Percentiles rank a stretch among this genome's conserved stretches.
Conservation (phyloP, 148 eudicot genomes). For the Heliosperma pusillum region DNA sequence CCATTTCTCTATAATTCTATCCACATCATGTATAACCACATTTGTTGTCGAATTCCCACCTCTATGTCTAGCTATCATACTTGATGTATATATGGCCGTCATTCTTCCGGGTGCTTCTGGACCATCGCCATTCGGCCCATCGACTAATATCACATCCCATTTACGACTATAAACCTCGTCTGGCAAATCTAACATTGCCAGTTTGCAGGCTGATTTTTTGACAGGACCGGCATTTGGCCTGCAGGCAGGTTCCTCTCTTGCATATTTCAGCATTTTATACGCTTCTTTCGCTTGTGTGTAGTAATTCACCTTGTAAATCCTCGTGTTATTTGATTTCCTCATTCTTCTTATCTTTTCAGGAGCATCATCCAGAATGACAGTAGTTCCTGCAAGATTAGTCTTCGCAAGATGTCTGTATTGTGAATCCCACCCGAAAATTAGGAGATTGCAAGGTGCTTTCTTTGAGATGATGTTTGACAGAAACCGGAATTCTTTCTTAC, state of each 20-base stretch:
- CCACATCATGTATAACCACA: conserved; percentile 79
- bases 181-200: conserved; percentile 58
- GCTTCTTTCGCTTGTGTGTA: conserved; percentile 67
- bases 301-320: conserved; percentile 45
- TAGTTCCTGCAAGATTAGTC: conserved; percentile 56
- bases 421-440: conserved; percentile 66
- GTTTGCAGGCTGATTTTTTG: conserved; percentile 44
- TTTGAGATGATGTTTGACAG: conserved; percentile 44
- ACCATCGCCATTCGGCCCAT: conserved; percentile 68
- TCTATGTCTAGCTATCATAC: conserved; percentile 51
- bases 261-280: conserved; percentile 56
- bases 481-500: conserved; percentile 55
- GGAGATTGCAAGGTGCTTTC: conserved; percentile 76
- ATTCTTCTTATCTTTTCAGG: conserved; percentile 29
- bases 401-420: conserved; percentile 49
- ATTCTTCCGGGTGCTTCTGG: conserved; percentile 81
- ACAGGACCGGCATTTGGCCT: conserved; percentile 25
- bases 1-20: conserved; percentile 83
- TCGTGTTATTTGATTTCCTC: conserved; percentile 34
- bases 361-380: conserved; percentile 55
- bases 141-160: conserved; percentile 87
- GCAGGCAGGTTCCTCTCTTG: conserved; percentile 49
- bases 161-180: conserved; percentile 43
- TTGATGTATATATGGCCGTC: conserved; percentile 74
- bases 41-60: conserved; percentile 51